A percentile compares a stretch with the other conserved stretches of the same genome.
Evolutionary conservation across 345 rosid species (phyloP).

Genomic region (Passiflora organensis): DNA sequence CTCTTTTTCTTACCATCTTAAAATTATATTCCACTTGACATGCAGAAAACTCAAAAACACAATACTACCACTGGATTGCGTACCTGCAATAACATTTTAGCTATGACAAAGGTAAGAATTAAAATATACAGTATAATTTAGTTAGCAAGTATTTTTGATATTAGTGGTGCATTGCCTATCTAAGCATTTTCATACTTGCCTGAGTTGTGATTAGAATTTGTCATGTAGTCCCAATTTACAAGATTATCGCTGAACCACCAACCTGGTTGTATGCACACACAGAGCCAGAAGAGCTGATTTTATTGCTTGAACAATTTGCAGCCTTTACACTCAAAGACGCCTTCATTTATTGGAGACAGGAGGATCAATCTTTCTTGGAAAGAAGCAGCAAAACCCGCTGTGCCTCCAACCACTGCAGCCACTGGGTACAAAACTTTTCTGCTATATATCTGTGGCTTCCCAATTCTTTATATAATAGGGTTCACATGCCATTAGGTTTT

Average conservation of each 20-base stretch:
- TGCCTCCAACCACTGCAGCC: slow-evolving; percentile 35
- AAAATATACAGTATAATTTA: background rate
- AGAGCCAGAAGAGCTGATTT: slow-evolving; percentile 12
- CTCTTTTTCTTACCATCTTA: slow-evolving; percentile 5
- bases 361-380: slow-evolving; percentile 91
- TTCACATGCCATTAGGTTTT: background rate
- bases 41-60: slow-evolving; percentile 85
- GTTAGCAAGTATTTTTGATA: too few species aligned
- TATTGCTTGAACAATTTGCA: slow-evolving; percentile 25
- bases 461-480: background rate
- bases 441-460: background rate
- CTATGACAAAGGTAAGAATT: slow-evolving; percentile 85
- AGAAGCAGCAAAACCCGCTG: slow-evolving; percentile 61
- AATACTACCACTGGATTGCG: slow-evolving; percentile 81
- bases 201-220: too few species aligned
- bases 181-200: too few species aligned
- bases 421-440: slow-evolving; percentile 49
- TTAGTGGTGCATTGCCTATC: too few species aligned
- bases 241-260: background rate
- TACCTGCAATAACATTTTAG: slow-evolving; percentile 89
- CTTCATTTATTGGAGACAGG: slow-evolving; percentile 84
- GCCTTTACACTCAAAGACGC: slow-evolving; percentile 84
- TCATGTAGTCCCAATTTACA: too few species aligned
- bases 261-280: background rate
- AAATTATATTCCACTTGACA: slow-evolving; percentile 6